phyloP scores from a whole-genome alignment of 257 asterid species.

The Coffea canephora region DNA sequence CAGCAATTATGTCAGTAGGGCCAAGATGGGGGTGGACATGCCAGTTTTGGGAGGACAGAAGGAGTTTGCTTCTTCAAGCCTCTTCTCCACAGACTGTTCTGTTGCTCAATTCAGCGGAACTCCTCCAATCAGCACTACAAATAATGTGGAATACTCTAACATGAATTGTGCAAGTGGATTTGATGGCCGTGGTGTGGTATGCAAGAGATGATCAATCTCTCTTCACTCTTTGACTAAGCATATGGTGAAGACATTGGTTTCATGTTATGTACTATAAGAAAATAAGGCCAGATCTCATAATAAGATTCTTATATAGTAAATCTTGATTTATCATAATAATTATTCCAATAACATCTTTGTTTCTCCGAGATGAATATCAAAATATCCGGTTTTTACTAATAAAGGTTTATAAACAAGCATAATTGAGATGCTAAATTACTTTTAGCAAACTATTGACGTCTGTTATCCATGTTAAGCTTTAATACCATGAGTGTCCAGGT shows the following conservation, averaged over 20 bases:
- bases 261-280: neutral
- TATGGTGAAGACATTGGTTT: neutral
- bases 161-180: constrained; percentile 55
- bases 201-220: constrained; percentile 42
- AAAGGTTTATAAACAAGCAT: neutral
- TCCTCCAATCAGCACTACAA: constrained; percentile 5
- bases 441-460: neutral
- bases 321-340: neutral
- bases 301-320: neutral
- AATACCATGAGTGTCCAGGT: neutral
- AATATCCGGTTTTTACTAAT: neutral
- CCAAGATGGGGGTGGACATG: constrained; percentile 74
- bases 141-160: constrained; percentile 30
- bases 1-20: constrained; percentile 56
- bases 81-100: constrained; percentile 70
- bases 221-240: neutral
- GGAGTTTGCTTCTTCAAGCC: constrained; percentile 54
- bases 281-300: constrained; percentile 5
- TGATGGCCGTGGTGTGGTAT: constrained; percentile 68
- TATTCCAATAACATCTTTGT: neutral
- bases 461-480: too few species aligned
- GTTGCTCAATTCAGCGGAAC: constrained; percentile 56
- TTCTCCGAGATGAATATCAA: neutral
- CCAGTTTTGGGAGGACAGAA: constrained; percentile 79
- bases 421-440: neutral